Evolutionary conservation across 305 asterid genomes (phyloP).

Genomic region (Rubia occidens): DNA sequence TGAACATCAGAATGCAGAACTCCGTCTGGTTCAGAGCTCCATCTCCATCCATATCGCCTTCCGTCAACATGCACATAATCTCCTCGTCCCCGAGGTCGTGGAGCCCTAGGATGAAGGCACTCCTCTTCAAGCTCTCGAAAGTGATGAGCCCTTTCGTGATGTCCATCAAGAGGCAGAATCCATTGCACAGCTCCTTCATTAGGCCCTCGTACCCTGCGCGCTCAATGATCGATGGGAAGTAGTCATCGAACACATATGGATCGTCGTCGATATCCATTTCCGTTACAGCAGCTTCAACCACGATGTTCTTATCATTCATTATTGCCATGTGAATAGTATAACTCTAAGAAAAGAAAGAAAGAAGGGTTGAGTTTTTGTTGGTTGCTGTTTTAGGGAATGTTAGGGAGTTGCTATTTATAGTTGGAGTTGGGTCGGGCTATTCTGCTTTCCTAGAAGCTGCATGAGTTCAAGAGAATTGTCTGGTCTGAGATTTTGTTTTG

Average conservation of each 20-base stretch:
- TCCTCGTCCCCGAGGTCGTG: constrained; percentile 27
- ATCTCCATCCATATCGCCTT: constrained; percentile 32
- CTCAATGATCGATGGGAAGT: constrained; percentile 28
- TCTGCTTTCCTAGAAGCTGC: constrained; percentile 28
- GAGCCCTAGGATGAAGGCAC: constrained; percentile 20
- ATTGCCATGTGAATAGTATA: background rate
- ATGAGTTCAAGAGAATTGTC: constrained; percentile 5
- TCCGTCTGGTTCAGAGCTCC: constrained; percentile 31
- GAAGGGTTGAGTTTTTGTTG: too few relatives aligned
- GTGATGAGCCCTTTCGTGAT: constrained; percentile 25
- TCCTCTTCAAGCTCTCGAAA: constrained; percentile 33
- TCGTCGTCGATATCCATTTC: constrained; percentile 15
- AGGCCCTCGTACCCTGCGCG: constrained; percentile 26
- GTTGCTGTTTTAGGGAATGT: background rate
- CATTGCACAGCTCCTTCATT: constrained; percentile 24
- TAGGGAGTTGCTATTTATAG: background rate
- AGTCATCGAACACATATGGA: constrained; percentile 23
- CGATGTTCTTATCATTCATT: background rate
- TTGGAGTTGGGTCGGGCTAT: constrained; percentile 3
- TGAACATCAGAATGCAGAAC: constrained; percentile 29
- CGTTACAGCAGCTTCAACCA: background rate
- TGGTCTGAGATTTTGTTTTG: too few relatives aligned
- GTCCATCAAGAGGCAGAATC: constrained; percentile 27
- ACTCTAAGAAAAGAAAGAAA: background rate
- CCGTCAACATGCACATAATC: constrained; percentile 24